Base-by-base conservation (phyloP, 352 stramenopile genomes). In the Phytophthora meadii region DNA sequence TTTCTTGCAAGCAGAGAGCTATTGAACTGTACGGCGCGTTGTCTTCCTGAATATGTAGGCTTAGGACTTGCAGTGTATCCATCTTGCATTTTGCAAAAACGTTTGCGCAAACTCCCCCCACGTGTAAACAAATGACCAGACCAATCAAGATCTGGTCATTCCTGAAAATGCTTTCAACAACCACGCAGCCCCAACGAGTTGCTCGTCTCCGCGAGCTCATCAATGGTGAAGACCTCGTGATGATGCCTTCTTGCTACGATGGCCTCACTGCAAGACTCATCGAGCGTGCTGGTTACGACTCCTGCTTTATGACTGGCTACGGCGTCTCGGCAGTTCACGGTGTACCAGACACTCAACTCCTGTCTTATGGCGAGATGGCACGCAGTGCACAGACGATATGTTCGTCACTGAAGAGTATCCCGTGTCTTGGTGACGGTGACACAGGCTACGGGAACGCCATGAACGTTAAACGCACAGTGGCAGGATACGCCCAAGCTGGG, bases 241-340 rank as follows among this genome's bases (percentile, higher is more conserved):
- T 89, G 40, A 93, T 98, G 65, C 92, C 94, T 7, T 97, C 88
- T 57, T 97, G 89, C 72, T 98, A 92, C 64, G 93, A 98, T 73
- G 94, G 92, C 3, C 69, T 98, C 37, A 95, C 79, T 1, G 93
- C 93, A 49, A 93, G 92, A 27, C 79, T 98, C 24, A 87, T 98
- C 17, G 85, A 93, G 48, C 80, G 87, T 37, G 85, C 89, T 19
- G 89, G 87, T 17, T 98, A 98, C 68, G 73, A 93, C 28, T 77
- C 89, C 19, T 96, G 90, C 6, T 98, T 98, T 70, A 97, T 98
- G 92, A 97, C 90, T 41, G 93, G 93, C 37, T 98, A 98, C 79
- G 90, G 90, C 52, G 90, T 98, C 7, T 94, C 89, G 32, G 93
- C 86, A 15, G 81, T 77, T 1, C 82, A 92, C 52, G 90, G 95